A percentile compares a stretch with the other conserved stretches of the same genome.
Conservation (phyloP, 345 rosid genomes). For the Brassica juncea region DNA sequence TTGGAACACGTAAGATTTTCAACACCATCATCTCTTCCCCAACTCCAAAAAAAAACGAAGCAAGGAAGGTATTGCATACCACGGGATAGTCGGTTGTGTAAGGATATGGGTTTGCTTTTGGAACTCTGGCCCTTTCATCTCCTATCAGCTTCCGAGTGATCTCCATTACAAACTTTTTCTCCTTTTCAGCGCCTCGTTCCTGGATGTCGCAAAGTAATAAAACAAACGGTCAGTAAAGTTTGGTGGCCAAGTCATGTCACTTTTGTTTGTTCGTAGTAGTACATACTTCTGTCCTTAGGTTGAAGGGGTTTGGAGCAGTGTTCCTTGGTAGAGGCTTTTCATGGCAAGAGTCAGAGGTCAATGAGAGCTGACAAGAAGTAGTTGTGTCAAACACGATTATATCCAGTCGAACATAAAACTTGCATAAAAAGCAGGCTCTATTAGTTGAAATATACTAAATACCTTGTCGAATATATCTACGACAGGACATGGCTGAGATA, state of each 20-base stretch:
- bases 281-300: conserved; percentile 85
- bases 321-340: conserved; percentile 68
- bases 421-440: not conserved
- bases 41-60: conserved; percentile 1
- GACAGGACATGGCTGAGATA: conserved; percentile 61
- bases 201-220: conserved; percentile 36
- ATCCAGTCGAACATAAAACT: not conserved
- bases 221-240: conserved; percentile 14
- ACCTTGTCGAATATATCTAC: conserved; percentile 88
- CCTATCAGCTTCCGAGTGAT: conserved; percentile 59
- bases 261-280: conserved; percentile 15
- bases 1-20: not conserved
- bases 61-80: conserved; percentile 49
- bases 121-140: conserved; percentile 76
- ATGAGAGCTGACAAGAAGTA: conserved; percentile 61
- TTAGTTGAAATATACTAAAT: not conserved
- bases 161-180: conserved; percentile 63
- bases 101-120: conserved; percentile 89
- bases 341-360: conserved; percentile 67
- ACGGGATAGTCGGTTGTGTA: conserved; percentile 94
- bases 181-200: conserved; percentile 96
- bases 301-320: conserved; percentile 84
- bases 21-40: conserved; percentile 6
- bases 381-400: conserved; percentile 16
- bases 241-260: conserved; percentile 11